phyloP scores from a whole-genome alignment of 2,329 filamentous ascomycete species.

The Pseudopyricularia javanii region DNA sequence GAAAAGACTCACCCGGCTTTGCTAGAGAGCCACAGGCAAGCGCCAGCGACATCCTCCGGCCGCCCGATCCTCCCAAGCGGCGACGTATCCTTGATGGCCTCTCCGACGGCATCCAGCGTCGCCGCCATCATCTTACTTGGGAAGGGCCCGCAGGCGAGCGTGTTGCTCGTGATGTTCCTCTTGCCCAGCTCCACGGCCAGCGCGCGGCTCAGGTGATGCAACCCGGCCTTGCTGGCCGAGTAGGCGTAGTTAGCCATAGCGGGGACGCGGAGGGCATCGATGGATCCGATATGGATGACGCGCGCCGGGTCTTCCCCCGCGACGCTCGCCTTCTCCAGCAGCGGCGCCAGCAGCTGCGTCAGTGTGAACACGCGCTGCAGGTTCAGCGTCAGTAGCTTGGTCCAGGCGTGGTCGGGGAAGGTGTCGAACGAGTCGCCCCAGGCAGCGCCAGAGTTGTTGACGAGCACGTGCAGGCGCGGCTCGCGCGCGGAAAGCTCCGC shows the following conservation, averaged over 20 bases:
- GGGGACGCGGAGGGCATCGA: slow-evolving; percentile 51
- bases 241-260: slow-evolving; percentile 48
- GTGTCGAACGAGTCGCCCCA: slow-evolving; percentile 49
- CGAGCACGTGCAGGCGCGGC: slow-evolving; percentile 43
- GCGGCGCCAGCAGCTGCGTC: slow-evolving; percentile 46
- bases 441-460: slow-evolving; percentile 55
- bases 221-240: slow-evolving; percentile 47
- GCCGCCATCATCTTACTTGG: slow-evolving; percentile 57
- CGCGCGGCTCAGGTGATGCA: slow-evolving; percentile 50
- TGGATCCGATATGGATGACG: slow-evolving; percentile 52
- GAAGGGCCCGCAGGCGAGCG: slow-evolving; percentile 60
- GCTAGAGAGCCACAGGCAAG: slow-evolving; percentile 58
- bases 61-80: slow-evolving; percentile 56
- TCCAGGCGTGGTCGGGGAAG: slow-evolving; percentile 47
- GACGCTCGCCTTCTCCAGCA: slow-evolving; percentile 36
- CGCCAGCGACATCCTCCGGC: slow-evolving; percentile 57
- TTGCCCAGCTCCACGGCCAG: slow-evolving; percentile 48
- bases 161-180: slow-evolving; percentile 50
- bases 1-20: slow-evolving; percentile 41
- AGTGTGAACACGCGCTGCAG: slow-evolving; percentile 57
- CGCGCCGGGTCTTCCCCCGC: slow-evolving; percentile 32
- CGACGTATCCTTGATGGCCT: slow-evolving; percentile 42
- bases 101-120: slow-evolving; percentile 41
- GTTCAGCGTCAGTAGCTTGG: slow-evolving; percentile 49
- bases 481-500: slow-evolving; percentile 36